These are phyloP conservation scores for Aureobasidium sp. DNA, from an alignment of 2,329 filamentous ascomycete species.

Conservation along the genomic window DNA sequence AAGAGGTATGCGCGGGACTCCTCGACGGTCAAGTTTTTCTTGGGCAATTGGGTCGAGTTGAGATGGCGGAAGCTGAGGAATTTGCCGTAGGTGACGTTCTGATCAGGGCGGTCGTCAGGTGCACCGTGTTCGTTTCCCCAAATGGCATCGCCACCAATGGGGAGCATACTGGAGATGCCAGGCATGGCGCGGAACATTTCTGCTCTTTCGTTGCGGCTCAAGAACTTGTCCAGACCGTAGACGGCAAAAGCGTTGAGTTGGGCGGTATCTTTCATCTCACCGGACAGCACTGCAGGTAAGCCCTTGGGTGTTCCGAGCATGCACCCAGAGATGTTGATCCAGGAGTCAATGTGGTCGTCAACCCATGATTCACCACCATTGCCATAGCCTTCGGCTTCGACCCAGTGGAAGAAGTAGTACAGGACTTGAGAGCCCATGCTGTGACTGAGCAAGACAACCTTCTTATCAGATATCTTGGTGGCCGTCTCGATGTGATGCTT, in stretches of 20 bases:
- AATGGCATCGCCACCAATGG: slow-evolving; percentile 85
- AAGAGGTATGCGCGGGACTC: slow-evolving; percentile 72
- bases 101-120: slow-evolving; percentile 72
- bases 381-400: slow-evolving; percentile 68
- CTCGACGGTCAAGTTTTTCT: slow-evolving; percentile 67
- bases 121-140: slow-evolving; percentile 87
- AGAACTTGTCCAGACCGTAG: slow-evolving; percentile 91
- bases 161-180: slow-evolving; percentile 91
- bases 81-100: slow-evolving; percentile 66
- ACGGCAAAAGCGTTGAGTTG: slow-evolving; percentile 95
- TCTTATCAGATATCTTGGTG: slow-evolving; percentile 62
- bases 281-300: slow-evolving; percentile 80
- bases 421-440: slow-evolving; percentile 97
- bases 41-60: slow-evolving; percentile 33
- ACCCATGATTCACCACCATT: slow-evolving; percentile 83
- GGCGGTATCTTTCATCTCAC: slow-evolving; percentile 97
- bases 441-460: slow-evolving; percentile 81
- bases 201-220: slow-evolving; percentile 80
- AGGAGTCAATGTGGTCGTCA: slow-evolving; percentile 78
- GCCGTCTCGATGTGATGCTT: slow-evolving; percentile 87
- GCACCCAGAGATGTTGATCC: slow-evolving; percentile 97
- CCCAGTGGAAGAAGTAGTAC: slow-evolving; percentile 77
- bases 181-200: slow-evolving; percentile 97
- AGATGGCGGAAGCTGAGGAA: slow-evolving; percentile 78
- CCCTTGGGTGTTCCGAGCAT: slow-evolving; percentile 95